These are phyloP conservation scores for Agaricales sp. DNA, from an alignment of 1,284 basidiomycete genomes.

Conservation along the genomic window DNA sequence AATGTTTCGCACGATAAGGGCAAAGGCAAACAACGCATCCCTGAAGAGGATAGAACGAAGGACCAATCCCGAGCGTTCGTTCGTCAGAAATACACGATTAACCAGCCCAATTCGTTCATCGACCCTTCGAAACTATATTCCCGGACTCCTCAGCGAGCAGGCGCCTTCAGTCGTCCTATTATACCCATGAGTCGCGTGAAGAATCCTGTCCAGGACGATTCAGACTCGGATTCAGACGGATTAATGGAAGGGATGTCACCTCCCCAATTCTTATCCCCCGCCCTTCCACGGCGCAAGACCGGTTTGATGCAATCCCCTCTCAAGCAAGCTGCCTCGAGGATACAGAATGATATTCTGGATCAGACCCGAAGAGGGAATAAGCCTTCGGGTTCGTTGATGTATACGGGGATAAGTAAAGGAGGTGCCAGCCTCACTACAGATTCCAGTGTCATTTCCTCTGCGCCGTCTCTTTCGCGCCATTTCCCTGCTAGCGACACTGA, in stretches of 20 bases:
- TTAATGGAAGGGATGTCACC: slow-evolving; percentile 71
- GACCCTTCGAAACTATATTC: slow-evolving; percentile 42
- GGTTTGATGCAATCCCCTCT: slow-evolving; percentile 50
- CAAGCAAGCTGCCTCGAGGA: slow-evolving; percentile 57
- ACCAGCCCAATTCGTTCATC: slow-evolving; percentile 26
- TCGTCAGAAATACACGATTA: slow-evolving; percentile 23
- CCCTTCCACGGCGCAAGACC: slow-evolving; percentile 51
- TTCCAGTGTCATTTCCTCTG: slow-evolving; percentile 13
- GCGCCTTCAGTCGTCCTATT: slow-evolving; percentile 20
- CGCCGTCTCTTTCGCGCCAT: slow-evolving; percentile 57
- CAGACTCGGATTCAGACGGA: slow-evolving; percentile 52
- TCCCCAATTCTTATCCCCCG: slow-evolving; percentile 77
- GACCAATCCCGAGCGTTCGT: slow-evolving; percentile 51
- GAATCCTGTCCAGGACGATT: slow-evolving; percentile 23
- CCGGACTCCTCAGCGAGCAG: slow-evolving; percentile 20
- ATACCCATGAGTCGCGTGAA: slow-evolving; percentile 19
- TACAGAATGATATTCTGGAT: slow-evolving; percentile 49
- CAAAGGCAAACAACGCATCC: slow-evolving; percentile 45
- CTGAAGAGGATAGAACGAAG: no score
- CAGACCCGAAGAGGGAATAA: slow-evolving; percentile 25
- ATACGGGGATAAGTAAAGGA: slow-evolving; percentile 12
- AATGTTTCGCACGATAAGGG: slow-evolving; percentile 28
- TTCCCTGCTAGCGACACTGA: slow-evolving; percentile 30
- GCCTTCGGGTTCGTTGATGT: background rate
- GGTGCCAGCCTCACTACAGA: slow-evolving; percentile 9